Conservation (phyloP, 208 protist species). For the Angomonas deanei region DNA sequence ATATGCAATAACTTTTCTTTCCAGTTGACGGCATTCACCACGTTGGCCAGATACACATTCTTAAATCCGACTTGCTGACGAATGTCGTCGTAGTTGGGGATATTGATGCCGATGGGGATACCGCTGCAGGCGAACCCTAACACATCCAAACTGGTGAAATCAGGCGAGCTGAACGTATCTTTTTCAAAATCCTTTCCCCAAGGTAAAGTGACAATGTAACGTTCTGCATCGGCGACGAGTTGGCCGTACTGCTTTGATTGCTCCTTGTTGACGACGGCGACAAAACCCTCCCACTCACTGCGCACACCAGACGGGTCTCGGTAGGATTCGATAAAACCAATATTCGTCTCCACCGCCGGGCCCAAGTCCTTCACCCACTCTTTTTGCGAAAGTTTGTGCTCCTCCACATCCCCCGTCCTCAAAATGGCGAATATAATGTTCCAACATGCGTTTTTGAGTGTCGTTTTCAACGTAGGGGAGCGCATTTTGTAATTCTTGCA, state of each 20-base stretch:
- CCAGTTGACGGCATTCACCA: conserved; percentile 57
- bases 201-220: conserved; percentile 76
- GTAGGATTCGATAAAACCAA: conserved; percentile 94
- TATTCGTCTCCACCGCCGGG: conserved; percentile 91
- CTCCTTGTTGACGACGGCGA: conserved; percentile 88
- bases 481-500: conserved; percentile 46
- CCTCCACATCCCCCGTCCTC: conserved; percentile 66
- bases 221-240: conserved; percentile 54
- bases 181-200: conserved; percentile 88
- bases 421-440: conserved; percentile 87
- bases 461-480: conserved; percentile 61
- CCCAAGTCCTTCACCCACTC: conserved; percentile 90
- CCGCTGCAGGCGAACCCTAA: conserved; percentile 83
- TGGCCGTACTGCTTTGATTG: conserved; percentile 66
- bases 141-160: conserved; percentile 92
- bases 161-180: conserved; percentile 79
- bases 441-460: conserved; percentile 80
- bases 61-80: conserved; percentile 89
- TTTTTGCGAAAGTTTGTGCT: conserved; percentile 83
- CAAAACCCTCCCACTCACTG: conserved; percentile 91
- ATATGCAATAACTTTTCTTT: conserved; percentile 75
- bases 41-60: conserved; percentile 91
- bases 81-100: conserved; percentile 92
- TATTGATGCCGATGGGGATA: conserved; percentile 89
- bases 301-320: conserved; percentile 87